A percentile compares a stretch with the other conserved stretches of the same genome.
Conservation (phyloP, 2,329 filamentous ascomycete species). For the Diaporthe longicolla region DNA sequence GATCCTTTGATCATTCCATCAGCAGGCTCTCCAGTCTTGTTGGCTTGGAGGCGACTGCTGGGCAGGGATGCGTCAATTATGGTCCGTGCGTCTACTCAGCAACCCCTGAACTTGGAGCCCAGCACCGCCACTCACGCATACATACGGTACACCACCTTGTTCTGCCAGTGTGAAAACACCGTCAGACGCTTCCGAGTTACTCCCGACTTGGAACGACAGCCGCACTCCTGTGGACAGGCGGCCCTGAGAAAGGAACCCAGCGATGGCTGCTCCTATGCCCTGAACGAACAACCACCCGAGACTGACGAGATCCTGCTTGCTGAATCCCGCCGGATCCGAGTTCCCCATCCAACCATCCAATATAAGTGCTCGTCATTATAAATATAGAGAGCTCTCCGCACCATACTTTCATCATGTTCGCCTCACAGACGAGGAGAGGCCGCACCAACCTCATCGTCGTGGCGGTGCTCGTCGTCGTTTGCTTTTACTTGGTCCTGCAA, state of each 20-base stretch:
- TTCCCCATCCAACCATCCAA: neutral
- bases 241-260: neutral
- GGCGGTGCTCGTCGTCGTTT: slow-evolving; percentile 22
- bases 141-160: neutral
- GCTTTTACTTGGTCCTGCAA: slow-evolving; percentile 38
- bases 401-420: slow-evolving; percentile 28
- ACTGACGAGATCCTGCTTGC: neutral
- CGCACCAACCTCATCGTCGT: slow-evolving; percentile 31
- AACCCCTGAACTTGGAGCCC: neutral
- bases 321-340: neutral
- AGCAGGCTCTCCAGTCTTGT: neutral
- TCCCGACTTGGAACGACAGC: no score
- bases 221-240: neutral
- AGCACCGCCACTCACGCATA: neutral
- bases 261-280: slow-evolving; percentile 21
- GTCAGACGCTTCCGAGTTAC: neutral
- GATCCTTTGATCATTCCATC: no score
- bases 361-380: neutral
- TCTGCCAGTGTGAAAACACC: neutral
- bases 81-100: neutral
- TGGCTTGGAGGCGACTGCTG: neutral
- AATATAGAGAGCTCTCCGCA: neutral
- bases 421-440: slow-evolving; percentile 31
- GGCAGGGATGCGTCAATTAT: neutral
- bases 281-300: slow-evolving; percentile 14